Evolutionary conservation across 1,284 basidiomycete genomes (phyloP), one percentile per base, ranked within the genome.

Genomic region (Rhodofomes roseus): DNA sequence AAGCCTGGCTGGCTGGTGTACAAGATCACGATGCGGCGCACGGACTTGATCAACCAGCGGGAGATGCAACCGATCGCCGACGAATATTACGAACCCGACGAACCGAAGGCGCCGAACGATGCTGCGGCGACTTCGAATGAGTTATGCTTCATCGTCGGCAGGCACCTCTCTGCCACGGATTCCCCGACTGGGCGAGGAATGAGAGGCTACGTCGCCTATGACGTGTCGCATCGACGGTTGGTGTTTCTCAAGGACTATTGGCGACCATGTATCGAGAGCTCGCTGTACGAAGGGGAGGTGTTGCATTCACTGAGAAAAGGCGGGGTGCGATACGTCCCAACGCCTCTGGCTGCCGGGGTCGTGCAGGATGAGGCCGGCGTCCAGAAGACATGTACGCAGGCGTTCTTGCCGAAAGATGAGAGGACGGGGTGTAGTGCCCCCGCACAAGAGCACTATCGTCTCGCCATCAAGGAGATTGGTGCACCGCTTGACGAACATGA

Each of bases 391-490:
- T 29, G 8, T 4, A 22, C 22, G 16, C 37, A 29, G 22, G 43
- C 7, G 11, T 43, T 29, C 16, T 25, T 48, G 23, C 14, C 11
- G 4, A 2, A 14, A 14, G 46, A 48, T 14, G 46, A 48, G 25
- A 11, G 4, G 9, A 48, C 46, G 6, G 12, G 4, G 34, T 3
- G 34, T 34, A 40, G 25, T 2, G 5, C 14, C 4, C 16, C 43
- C 3, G 27, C 6, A 7, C 48, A 29, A 7, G 36, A 37, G 11
- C 60, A 61, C 27, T 54, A 41, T 18, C 57, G 60, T 2, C 31
- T 62, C 11, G 57, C 59, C 27, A 31, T 62, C 18, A 44, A 54
- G 31, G 57, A 59, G 34, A 40, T 59, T n/a, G 46, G 60, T 5
- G 50, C 55, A n/a, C 57, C 54, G 8, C 55, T 62, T 1, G 51